Evolutionary conservation across 2,329 filamentous ascomycete species (phyloP).

Genomic region (Ceratocystis smalleyi): DNA sequence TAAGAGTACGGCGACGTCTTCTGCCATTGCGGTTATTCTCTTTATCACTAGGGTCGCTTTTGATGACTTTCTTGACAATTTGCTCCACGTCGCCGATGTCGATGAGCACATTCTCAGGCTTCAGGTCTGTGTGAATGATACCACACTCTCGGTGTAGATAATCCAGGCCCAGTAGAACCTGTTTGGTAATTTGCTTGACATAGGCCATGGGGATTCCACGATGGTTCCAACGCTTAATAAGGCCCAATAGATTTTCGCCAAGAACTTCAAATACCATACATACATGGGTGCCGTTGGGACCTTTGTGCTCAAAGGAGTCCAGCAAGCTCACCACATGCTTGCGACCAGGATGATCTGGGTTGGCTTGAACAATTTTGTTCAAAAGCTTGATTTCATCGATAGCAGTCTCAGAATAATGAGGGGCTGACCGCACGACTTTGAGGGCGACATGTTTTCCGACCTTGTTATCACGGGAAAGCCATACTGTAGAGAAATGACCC

Average conservation of each 20-base stretch:
- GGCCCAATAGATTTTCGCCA: slow-evolving; percentile 80
- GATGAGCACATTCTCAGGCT: slow-evolving; percentile 95
- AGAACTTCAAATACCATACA: slow-evolving; percentile 99
- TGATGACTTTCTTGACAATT: slow-evolving; percentile 91
- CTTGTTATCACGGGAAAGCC: slow-evolving; percentile 65
- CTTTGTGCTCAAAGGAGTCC: slow-evolving; percentile 95
- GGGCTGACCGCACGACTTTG: slow-evolving; percentile 93
- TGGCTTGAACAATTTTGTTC: slow-evolving; percentile 90
- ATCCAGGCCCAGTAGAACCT: slow-evolving; percentile 86
- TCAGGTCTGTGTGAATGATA: slow-evolving; percentile 95
- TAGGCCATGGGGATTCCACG: slow-evolving; percentile 89
- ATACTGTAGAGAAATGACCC: slow-evolving; percentile 99
- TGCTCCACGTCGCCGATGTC: slow-evolving; percentile 98
- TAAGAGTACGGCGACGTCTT: slow-evolving; percentile 76
- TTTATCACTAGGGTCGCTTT: slow-evolving; percentile 58
- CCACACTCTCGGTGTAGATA: slow-evolving; percentile 96
- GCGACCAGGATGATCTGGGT: slow-evolving; percentile 83
- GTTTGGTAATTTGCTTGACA: slow-evolving; percentile 97
- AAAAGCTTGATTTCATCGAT: slow-evolving; percentile 98
- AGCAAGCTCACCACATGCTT: slow-evolving; percentile 91
- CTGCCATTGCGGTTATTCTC: slow-evolving; percentile 87
- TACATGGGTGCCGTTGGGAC: slow-evolving; percentile 87
- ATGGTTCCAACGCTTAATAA: slow-evolving; percentile 98
- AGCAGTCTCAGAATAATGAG: slow-evolving; percentile 96
- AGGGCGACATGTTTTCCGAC: slow-evolving; percentile 89